A percentile compares a stretch with the other conserved stretches of the same genome.
phyloP scores from a whole-genome alignment of 2,329 filamentous ascomycete species.

The Alternaria metachromatica region DNA sequence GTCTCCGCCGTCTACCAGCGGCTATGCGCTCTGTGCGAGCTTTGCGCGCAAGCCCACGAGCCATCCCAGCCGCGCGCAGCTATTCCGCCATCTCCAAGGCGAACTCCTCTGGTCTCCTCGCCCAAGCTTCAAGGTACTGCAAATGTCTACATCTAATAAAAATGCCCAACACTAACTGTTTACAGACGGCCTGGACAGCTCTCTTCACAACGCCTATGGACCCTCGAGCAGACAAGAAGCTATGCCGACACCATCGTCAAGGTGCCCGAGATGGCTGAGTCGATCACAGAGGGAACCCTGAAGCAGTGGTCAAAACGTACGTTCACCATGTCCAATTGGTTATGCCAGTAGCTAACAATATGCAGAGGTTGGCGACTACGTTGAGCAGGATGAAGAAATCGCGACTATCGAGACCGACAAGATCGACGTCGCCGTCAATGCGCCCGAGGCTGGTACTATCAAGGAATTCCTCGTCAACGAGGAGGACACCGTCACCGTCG shows the following conservation, averaged over 20 bases:
- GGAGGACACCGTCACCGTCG: conserved; percentile 93
- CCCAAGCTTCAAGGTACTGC: conserved; percentile 36
- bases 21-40: conserved; percentile 38
- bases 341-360: conserved; percentile 8
- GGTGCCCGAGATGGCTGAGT: conserved; percentile 98
- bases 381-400: conserved; percentile 96
- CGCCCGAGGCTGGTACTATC: conserved; percentile 86
- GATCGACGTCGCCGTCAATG: conserved; percentile 98
- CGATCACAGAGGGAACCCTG: conserved; percentile 94
- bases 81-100: conserved; percentile 45
- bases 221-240: conserved; percentile 42
- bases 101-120: conserved; percentile 42
- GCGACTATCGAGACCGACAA: conserved; percentile 99
- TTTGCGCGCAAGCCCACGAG: conserved; percentile 39
- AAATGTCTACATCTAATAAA: not conserved
- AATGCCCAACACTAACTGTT: conserved; percentile 18
- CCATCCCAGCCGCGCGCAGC: conserved; percentile 38
- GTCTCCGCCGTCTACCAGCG: conserved; percentile 45
- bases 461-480: conserved; percentile 91
- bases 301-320: conserved; percentile 89
- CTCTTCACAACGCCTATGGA: conserved; percentile 32
- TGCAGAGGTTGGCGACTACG: conserved; percentile 83
- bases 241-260: conserved; percentile 84
- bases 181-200: conserved; percentile 40
- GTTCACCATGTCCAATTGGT: not conserved